Conservation (phyloP, 768 basidiomycete species). For the Suillus spraguei region DNA sequence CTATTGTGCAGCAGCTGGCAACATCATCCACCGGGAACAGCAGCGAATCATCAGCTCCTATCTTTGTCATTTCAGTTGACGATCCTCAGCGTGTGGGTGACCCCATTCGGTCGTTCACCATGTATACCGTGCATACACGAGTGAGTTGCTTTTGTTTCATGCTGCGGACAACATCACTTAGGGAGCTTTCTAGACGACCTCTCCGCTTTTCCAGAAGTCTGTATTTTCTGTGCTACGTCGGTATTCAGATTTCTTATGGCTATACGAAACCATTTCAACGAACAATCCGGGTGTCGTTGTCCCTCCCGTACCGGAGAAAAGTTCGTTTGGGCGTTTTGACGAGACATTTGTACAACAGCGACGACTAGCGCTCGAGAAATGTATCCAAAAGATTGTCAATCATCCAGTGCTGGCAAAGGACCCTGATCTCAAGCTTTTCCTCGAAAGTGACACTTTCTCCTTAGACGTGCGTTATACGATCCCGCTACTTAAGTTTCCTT, state of each 20-base stretch:
- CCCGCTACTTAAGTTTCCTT: background rate
- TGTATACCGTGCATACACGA: constrained; percentile 94
- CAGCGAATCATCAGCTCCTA: constrained; percentile 58
- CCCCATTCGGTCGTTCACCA: constrained; percentile 89
- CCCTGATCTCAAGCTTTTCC: constrained; percentile 82
- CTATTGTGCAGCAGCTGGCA: constrained; percentile 18
- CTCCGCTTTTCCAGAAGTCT: constrained; percentile 79
- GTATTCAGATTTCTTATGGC: constrained; percentile 97
- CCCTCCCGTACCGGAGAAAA: constrained; percentile 96
- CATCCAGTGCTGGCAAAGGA: constrained; percentile 92
- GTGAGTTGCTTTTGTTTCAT: constrained; percentile 42
- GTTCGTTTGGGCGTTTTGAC: constrained; percentile 90
- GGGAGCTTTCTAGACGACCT: constrained; percentile 65
- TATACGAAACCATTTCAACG: constrained; percentile 82
- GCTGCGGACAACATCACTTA: background rate
- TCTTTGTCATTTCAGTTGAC: constrained; percentile 89
- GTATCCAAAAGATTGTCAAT: constrained; percentile 89
- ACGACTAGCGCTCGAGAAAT: constrained; percentile 81
- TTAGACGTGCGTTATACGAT: constrained; percentile 67
- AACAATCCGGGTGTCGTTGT: constrained; percentile 99
- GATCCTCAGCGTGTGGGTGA: constrained; percentile 99
- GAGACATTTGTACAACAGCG: constrained; percentile 90
- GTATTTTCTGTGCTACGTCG: constrained; percentile 94
- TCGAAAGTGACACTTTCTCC: constrained; percentile 91
- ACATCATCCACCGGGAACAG: constrained; percentile 23